Evolutionary conservation across 441 rosid species (phyloP).

Genomic region (Adansonia rubrostipa): DNA sequence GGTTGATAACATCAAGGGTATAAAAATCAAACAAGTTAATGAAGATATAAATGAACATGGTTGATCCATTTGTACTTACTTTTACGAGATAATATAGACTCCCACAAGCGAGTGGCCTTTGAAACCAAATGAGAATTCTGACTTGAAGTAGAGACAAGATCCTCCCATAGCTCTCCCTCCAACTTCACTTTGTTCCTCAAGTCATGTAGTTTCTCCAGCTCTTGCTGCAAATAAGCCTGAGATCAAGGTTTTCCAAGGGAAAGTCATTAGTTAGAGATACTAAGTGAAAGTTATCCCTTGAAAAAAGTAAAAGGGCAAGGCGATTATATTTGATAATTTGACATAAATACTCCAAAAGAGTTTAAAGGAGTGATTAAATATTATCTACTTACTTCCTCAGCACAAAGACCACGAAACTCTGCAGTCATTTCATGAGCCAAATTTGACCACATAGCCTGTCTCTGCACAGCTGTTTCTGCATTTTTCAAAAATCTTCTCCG

Average conservation of each 20-base stretch:
- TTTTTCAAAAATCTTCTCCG: constrained; percentile 89
- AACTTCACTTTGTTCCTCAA: constrained; percentile 95
- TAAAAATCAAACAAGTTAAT: neutral
- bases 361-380: constrained; percentile 18
- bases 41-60: neutral
- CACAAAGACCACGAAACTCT: constrained; percentile 99
- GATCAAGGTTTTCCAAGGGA: constrained; percentile 37
- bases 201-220: constrained; percentile 93
- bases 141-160: constrained; percentile 94
- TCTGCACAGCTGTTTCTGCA: constrained; percentile 95
- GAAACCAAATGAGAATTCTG: constrained; percentile 97
- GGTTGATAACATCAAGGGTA: neutral
- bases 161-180: constrained; percentile 99
- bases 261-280: constrained; percentile 14
- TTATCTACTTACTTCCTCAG: constrained; percentile 79
- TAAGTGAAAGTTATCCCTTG: neutral
- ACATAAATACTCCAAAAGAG: constrained; percentile 8
- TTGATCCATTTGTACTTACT: constrained; percentile 48
- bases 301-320: neutral
- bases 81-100: constrained; percentile 89
- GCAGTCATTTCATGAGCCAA: constrained; percentile 99
- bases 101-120: constrained; percentile 95
- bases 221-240: constrained; percentile 99
- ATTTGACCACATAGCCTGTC: constrained; percentile 99
- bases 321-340: constrained; percentile 1